Evolutionary conservation across 2,329 filamentous ascomycete genomes (phyloP).

Genomic region (Raffaelea ambrosiae): DNA sequence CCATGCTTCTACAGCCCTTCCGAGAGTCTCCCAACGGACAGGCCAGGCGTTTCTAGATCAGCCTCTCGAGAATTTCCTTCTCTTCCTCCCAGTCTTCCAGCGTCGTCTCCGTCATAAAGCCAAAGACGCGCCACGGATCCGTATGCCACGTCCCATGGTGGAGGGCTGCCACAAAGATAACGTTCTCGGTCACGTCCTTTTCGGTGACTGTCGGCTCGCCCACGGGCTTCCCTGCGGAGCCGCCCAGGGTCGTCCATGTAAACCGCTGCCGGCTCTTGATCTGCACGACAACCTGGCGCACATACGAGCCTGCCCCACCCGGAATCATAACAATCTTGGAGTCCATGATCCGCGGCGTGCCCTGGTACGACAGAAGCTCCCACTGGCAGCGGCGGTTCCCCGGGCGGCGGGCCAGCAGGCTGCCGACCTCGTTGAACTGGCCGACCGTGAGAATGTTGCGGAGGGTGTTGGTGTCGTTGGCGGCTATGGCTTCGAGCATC

Average conservation of each 20-base stretch:
- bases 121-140: conserved; percentile 56
- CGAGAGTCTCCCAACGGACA: too few species aligned
- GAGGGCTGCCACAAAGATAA: conserved; percentile 48
- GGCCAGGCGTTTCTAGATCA: too few species aligned
- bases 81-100: conserved; percentile 29
- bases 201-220: conserved; percentile 39
- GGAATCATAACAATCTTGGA: conserved; percentile 43
- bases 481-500: conserved; percentile 54
- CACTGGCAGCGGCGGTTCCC: conserved; percentile 37
- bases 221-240: too few species aligned
- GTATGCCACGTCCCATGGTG: conserved; percentile 37
- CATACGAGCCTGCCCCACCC: conserved; percentile 25
- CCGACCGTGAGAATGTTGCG: conserved; percentile 42
- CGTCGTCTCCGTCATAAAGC: conserved; percentile 48
- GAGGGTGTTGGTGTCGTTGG: conserved; percentile 43
- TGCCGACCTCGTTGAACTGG: conserved; percentile 41
- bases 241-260: conserved; percentile 27
- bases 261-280: conserved; percentile 49
- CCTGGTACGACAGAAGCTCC: conserved; percentile 43
- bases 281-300: conserved; percentile 48
- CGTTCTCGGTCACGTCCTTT: conserved; percentile 52
- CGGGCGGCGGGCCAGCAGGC: conserved; percentile 44
- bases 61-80: conserved; percentile 4
- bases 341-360: conserved; percentile 43
- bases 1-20: too few species aligned